Base-by-base conservation (phyloP, 1,284 basidiomycete species). In the Cutaneotrichosporon cutaneum region DNA sequence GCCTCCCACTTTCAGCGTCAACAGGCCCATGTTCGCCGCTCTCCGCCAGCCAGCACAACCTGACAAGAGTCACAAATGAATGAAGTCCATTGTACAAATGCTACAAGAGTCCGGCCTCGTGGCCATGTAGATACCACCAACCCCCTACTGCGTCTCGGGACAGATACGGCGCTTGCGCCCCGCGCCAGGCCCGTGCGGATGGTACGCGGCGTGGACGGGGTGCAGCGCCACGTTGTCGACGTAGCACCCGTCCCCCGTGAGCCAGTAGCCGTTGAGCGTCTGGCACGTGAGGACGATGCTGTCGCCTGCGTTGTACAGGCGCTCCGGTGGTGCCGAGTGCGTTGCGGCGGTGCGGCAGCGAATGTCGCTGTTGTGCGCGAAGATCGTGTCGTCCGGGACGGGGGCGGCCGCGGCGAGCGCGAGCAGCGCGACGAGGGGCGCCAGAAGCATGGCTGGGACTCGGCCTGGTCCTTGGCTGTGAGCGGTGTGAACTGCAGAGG, bases 301-400 rank as follows among this genome's bases (percentile, higher is more conserved):
- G 51, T 53, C 51, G 32, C 33, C 33, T 2, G 18, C 5, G 33
- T 53, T 53, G 51, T 53, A 53, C 9, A 53, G 32, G 33, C 51
- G 51, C 21, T 14, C 21, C 1, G 33, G 32, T n/a, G 51, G 21
- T 2, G 51, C 30, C 9, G 21, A 32, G 51, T 33, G 51, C 9
- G 30, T 53, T 1, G 18, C 11, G 10, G 18, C 16, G 4, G 32
- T 36, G n/a, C 51, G 51, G 51, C 51, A 53, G 30, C 51, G 51
- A 4, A 53, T 4, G 33, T 16, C 33, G 33, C 24, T 22, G 30
- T 36, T 36, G 32, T 9, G n/a, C 14, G 51, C 10, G 32, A 18
- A 33, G 32, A 53, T 22, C 13, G 13, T 14, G 21, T 53, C 30
- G 6, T 33, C 32, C 8, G 51, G 51, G 5, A 21, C 45, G 13